Evolutionary conservation across 2,329 filamentous ascomycete species (phyloP), one percentile per base, ranked within the genome.

Genomic region (Cercospora sp.): DNA sequence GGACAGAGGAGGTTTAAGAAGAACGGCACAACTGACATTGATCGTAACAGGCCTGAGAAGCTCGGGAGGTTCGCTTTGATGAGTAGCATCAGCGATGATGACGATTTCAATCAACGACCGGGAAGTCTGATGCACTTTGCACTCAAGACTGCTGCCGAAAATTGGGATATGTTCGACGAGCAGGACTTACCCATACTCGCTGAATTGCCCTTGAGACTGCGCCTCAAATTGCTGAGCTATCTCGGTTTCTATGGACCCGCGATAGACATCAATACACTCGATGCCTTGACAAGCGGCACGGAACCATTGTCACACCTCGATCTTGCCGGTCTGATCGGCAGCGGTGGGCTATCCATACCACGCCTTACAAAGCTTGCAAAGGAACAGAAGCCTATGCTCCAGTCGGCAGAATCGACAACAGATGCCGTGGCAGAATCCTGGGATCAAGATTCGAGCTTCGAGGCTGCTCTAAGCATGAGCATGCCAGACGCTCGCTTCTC

Each of bases 171-270:
- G 76, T 83, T 89, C 68, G 76, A 85, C 28, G 81, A 85, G 62
- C 87, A 87, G 70, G 86, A 89, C 72, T 83, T 85, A 65, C 78
- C 84, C 18, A 86, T 85, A 60, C 76, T 90, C 2, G 79, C 81
- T 1, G 79, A 83, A 3, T 72, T 89, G 12, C 86, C 87, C 0
- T 76, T 80, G 16, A 80, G 81, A 48, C 72, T 87, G 5, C 87
- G 87, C 71, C 78, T 84, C 68, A 76, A 81, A 1, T 70, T 90
- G 36, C 74, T 90, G 26, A 87, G 84, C 70, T 89, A 89, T 74
- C 73, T 89, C 31, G 81, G 83, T 4, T 75, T 81, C 13, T 86
- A 86, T 72, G 82, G 83, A 1, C 77, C 80, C 0, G 73, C 78
- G n/a, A 72, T 85, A 20, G 75, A 79, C 28, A 77, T 81, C 2